A percentile compares a stretch with the other conserved stretches of the same genome.
Evolutionary conservation across 306 rosid species (phyloP).

Genomic region (Argentina anserina): DNA sequence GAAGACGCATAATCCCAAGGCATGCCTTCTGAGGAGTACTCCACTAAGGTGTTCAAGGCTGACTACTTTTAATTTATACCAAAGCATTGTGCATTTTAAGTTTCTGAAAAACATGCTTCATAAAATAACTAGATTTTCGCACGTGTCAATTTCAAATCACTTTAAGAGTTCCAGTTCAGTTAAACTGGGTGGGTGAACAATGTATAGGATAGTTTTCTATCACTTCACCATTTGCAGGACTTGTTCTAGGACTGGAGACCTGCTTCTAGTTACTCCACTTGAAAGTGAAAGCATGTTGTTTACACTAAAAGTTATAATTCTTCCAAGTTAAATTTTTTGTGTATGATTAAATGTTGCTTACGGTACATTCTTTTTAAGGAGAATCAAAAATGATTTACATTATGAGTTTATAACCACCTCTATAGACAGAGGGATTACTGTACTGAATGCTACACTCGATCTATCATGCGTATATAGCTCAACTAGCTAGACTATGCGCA

Average conservation of each 20-base stretch:
- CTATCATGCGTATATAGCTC: too few species aligned
- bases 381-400: too few species aligned
- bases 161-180: not conserved
- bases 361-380: too few species aligned
- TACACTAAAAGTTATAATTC: not conserved
- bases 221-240: not conserved
- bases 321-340: too few species aligned
- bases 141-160: not conserved
- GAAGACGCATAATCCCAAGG: constrained; percentile 29
- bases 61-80: constrained; percentile 33
- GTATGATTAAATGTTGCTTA: too few species aligned
- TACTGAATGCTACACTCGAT: too few species aligned
- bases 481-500: too few species aligned
- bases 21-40: constrained; percentile 18
- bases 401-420: too few species aligned
- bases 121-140: not conserved
- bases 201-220: not conserved
- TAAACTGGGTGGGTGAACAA: not conserved
- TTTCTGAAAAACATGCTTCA: not conserved
- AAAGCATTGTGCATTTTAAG: constrained; percentile 4
- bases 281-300: not conserved
- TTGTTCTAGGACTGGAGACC: not conserved
- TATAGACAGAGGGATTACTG: too few species aligned
- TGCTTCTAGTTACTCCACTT: not conserved
- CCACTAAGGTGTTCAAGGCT: constrained; percentile 21